Conservation (phyloP, 2,329 filamentous ascomycete species). For the Xylariaceae sp. region DNA sequence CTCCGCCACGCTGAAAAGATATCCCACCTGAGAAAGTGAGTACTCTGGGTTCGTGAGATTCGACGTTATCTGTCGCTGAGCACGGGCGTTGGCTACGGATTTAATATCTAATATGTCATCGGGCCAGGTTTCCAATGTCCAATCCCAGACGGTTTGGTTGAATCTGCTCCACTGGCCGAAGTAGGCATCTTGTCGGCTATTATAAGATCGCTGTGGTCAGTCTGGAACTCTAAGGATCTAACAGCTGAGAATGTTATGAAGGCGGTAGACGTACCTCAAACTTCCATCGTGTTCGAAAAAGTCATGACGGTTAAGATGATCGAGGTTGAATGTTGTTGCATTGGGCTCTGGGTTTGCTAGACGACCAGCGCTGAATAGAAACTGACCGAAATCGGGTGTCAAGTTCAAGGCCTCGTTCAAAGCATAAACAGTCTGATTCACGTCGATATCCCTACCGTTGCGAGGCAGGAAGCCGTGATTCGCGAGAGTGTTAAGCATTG, state of each 20-base stretch:
- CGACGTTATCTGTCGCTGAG: conserved; percentile 53
- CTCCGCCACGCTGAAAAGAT: conserved; percentile 56
- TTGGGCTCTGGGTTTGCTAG: conserved; percentile 52
- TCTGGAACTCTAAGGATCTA: not conserved
- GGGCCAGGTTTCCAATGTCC: conserved; percentile 55
- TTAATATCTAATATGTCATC: conserved; percentile 47
- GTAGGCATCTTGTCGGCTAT: conserved; percentile 55
- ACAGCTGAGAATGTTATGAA: too few relatives aligned
- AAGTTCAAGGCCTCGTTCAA: conserved; percentile 53
- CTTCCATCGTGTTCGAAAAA: conserved; percentile 58
- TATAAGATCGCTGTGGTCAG: not conserved
- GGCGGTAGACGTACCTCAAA: conserved; percentile 47
- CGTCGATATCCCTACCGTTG: conserved; percentile 51
- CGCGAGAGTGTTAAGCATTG: conserved; percentile 59
- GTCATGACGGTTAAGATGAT: conserved; percentile 54
- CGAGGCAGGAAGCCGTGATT: conserved; percentile 58
- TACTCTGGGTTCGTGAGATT: conserved; percentile 56
- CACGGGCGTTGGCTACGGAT: conserved; percentile 54
- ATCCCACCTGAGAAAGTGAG: conserved; percentile 48
- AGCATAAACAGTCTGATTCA: conserved; percentile 46
- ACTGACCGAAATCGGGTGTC: conserved; percentile 44
- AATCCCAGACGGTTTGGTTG: conserved; percentile 58
- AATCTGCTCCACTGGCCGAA: conserved; percentile 60
- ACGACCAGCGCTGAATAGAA: conserved; percentile 54
- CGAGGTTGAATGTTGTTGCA: conserved; percentile 51